Conservation (phyloP, 305 asterid species). For the Solanum hybrid region DNA sequence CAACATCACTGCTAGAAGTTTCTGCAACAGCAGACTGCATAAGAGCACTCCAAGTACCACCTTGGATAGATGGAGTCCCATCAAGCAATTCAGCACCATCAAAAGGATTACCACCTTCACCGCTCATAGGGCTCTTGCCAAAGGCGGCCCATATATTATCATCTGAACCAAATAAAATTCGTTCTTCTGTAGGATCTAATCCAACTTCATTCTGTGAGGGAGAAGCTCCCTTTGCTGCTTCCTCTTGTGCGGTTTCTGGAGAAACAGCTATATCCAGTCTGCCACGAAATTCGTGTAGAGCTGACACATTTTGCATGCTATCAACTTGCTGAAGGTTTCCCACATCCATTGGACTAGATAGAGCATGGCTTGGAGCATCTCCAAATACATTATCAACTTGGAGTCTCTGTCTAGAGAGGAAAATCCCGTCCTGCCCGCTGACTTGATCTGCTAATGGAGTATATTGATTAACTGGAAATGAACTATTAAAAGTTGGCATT, state of each 20-base stretch:
- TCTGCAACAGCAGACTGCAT: constrained; percentile 93
- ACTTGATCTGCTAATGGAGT: constrained; percentile 36
- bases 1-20: constrained; percentile 51
- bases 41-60: constrained; percentile 92
- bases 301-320: constrained; percentile 33
- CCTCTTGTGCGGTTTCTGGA: constrained; percentile 33
- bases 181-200: constrained; percentile 83
- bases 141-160: constrained; percentile 79
- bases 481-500: constrained; percentile 34
- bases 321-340: constrained; percentile 41
- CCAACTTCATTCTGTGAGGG: constrained; percentile 48
- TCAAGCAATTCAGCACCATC: constrained; percentile 35
- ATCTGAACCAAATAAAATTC: constrained; percentile 85
- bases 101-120: constrained; percentile 43
- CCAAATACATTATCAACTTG: constrained; percentile 40
- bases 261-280: constrained; percentile 35
- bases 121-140: constrained; percentile 44
- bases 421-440: constrained; percentile 32
- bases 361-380: constrained; percentile 34
- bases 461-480: constrained; percentile 40
- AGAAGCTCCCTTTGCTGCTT: constrained; percentile 21
- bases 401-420: constrained; percentile 40
- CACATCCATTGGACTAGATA: constrained; percentile 23
- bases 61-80: constrained; percentile 53
- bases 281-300: constrained; percentile 27